Evolutionary conservation across 371 early-diverging fungal genomes (phyloP).

Genomic region (Mucor ambiguus): DNA sequence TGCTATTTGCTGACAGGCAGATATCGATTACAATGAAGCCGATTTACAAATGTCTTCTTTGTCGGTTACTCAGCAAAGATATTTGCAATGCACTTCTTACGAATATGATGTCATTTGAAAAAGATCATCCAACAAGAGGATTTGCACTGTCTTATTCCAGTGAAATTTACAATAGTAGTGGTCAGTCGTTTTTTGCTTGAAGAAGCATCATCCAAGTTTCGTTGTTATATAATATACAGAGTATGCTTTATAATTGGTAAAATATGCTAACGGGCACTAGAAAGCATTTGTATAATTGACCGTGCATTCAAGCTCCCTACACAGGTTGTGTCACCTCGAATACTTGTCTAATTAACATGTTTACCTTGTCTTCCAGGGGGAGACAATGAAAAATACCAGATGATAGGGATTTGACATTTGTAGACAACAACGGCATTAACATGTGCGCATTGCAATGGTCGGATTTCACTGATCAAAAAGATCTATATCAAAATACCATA

Average conservation of each 20-base stretch:
- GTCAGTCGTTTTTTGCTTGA: no score
- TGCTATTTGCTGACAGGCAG: no score
- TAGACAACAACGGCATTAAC: neutral
- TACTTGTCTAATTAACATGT: neutral
- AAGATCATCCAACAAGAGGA: neutral
- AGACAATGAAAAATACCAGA: neutral
- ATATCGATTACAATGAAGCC: no score
- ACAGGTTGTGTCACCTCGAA: neutral
- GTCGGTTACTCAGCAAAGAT: no score
- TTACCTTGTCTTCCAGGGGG: neutral
- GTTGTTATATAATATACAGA: neutral
- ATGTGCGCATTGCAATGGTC: neutral
- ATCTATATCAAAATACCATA: neutral
- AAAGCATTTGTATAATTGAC: neutral
- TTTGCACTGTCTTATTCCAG: neutral
- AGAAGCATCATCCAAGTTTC: neutral
- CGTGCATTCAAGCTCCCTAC: neutral
- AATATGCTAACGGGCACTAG: neutral
- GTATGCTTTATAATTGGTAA: neutral
- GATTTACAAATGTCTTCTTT: no score
- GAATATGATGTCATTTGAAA: neutral
- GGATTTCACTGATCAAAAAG: neutral
- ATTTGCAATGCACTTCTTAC: neutral
- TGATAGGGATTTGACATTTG: neutral
- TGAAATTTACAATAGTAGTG: neutral